These are phyloP conservation scores for Dorcoceras hygrometricum DNA, from an alignment of 257 asterid species.

Conservation along the genomic window DNA sequence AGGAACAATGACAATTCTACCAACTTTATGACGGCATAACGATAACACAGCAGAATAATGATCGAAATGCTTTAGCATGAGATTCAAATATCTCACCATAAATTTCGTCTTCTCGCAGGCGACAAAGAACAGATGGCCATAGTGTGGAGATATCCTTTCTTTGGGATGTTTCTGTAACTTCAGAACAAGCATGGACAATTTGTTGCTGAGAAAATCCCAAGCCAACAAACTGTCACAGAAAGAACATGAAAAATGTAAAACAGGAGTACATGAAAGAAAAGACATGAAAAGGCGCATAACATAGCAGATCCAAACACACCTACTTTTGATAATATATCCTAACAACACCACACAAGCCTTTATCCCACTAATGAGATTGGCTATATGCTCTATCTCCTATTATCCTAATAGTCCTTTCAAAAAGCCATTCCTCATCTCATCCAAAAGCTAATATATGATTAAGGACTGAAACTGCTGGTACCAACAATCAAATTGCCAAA, in stretches of 20 bases:
- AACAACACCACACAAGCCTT: too few relatives aligned
- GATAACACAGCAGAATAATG: slow-evolving; percentile 28
- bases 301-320: slow-evolving; percentile 17
- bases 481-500: slow-evolving; percentile 1
- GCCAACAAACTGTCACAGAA: slow-evolving; percentile 43
- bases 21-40: slow-evolving; percentile 28
- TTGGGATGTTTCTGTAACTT: slow-evolving; percentile 48
- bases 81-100: slow-evolving; percentile 46
- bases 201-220: slow-evolving; percentile 69
- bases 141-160: slow-evolving; percentile 52
- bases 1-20: slow-evolving; percentile 20
- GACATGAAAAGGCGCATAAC: slow-evolving; percentile 18
- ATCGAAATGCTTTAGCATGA: slow-evolving; percentile 26
- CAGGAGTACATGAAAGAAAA: slow-evolving; percentile 12
- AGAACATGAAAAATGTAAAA: slow-evolving; percentile 25
- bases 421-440: too few relatives aligned
- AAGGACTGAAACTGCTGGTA: not conserved
- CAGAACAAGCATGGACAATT: slow-evolving; percentile 43
- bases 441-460: not conserved
- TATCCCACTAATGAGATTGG: too few relatives aligned
- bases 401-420: too few relatives aligned
- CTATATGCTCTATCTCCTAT: too few relatives aligned
- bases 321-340: slow-evolving; percentile 19
- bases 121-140: slow-evolving; percentile 66
- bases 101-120: slow-evolving; percentile 58